A percentile compares a stretch with the other conserved stretches of the same genome.
These are phyloP conservation scores for Phaseolus coccineus DNA, from an alignment of 331 rosid species.

Conservation along the genomic window DNA sequence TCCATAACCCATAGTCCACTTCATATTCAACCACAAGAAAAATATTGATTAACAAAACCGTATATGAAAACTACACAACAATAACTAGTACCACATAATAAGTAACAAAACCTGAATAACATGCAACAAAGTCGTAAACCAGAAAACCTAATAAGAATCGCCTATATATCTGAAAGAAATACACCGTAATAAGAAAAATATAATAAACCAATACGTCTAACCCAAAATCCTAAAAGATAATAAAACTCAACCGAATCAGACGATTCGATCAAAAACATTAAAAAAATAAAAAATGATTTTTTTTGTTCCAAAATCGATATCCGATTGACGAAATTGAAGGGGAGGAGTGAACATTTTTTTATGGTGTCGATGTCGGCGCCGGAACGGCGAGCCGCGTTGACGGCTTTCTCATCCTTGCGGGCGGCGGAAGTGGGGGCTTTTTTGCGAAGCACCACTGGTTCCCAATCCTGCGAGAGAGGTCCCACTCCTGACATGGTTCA, in stretches of 20 bases:
- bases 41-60: not conserved
- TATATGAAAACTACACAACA: slow-evolving; percentile 9
- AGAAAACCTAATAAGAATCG: not conserved
- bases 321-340: not conserved
- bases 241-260: not conserved
- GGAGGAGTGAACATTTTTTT: slow-evolving; percentile 59
- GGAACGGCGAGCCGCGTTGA: slow-evolving; percentile 90
- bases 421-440: slow-evolving; percentile 90
- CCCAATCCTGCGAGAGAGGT: slow-evolving; percentile 87
- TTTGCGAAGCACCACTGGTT: slow-evolving; percentile 85
- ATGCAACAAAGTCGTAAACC: not conserved
- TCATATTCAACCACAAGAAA: not conserved
- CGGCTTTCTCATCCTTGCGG: slow-evolving; percentile 91
- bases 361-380: slow-evolving; percentile 87
- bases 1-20: not conserved
- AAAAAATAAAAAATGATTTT: not conserved
- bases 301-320: not conserved
- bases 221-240: not conserved
- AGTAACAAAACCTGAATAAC: not conserved
- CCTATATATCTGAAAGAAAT: not conserved
- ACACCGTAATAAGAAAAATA: too few species aligned
- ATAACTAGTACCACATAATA: not conserved
- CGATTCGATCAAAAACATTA: not conserved
- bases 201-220: not conserved
- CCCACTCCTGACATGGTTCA: slow-evolving; percentile 71